A percentile compares a stretch with the other conserved stretches of the same genome.
These are phyloP conservation scores for Amanita thiersii DNA, from an alignment of 768 basidiomycete species.

Conservation along the genomic window DNA sequence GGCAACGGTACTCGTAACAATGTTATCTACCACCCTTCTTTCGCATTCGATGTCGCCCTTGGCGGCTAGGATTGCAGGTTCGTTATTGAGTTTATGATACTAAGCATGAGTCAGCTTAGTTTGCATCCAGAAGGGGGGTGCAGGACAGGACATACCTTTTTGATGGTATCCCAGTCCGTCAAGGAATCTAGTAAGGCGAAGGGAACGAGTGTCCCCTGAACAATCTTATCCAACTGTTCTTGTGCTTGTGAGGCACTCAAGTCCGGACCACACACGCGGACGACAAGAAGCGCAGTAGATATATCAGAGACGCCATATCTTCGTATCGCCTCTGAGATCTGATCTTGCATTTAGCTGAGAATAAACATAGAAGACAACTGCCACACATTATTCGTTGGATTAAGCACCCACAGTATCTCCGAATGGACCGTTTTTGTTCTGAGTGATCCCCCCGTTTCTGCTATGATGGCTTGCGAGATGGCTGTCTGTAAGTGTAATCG, in stretches of 20 bases:
- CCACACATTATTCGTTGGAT: constrained; percentile 77
- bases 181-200: constrained; percentile 33
- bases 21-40: constrained; percentile 42
- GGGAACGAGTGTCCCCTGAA: constrained; percentile 48
- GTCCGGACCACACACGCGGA: constrained; percentile 47
- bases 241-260: constrained; percentile 28
- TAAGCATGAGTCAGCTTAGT: constrained; percentile 14
- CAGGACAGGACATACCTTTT: constrained; percentile 47
- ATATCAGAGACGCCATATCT: constrained; percentile 76
- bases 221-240: constrained; percentile 44
- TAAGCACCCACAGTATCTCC: constrained; percentile 82
- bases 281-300: constrained; percentile 60
- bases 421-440: constrained; percentile 87
- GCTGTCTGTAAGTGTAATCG: constrained; percentile 77
- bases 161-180: constrained; percentile 68
- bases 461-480: constrained; percentile 72
- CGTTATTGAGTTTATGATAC: constrained; percentile 66
- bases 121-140: neutral
- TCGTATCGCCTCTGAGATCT: constrained; percentile 87
- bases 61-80: constrained; percentile 30
- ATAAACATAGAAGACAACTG: neutral
- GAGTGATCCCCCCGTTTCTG: constrained; percentile 48
- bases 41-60: constrained; percentile 27
- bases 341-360: neutral
- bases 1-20: constrained; percentile 73